Conservation (phyloP, 108 stramenopile genomes). For the Cyclotella choctawhatcheeana region DNA sequence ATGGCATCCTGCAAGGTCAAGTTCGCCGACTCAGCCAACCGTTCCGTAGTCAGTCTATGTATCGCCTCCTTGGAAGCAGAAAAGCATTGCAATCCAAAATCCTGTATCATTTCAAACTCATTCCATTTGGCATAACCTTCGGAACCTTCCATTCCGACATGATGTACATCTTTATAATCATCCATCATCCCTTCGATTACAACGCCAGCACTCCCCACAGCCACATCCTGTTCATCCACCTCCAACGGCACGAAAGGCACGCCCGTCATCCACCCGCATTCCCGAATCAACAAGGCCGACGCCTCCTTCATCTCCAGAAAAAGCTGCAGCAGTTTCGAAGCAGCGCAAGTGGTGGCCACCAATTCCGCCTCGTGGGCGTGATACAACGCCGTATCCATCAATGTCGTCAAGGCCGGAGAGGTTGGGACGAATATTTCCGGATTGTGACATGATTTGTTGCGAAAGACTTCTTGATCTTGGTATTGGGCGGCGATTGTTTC, state of each 20-base stretch:
- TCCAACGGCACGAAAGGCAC: constrained; percentile 27
- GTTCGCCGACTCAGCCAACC: constrained; percentile 78
- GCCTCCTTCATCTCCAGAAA: constrained; percentile 46
- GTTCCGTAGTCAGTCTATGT: constrained; percentile 71
- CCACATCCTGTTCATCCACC: constrained; percentile 5
- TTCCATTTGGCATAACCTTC: constrained; percentile 31
- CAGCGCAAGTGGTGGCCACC: constrained; percentile 67
- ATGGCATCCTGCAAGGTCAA: constrained; percentile 45
- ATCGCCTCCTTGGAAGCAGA: constrained; percentile 73
- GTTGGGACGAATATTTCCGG: constrained; percentile 7
- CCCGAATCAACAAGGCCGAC: constrained; percentile 33
- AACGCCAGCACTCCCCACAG: constrained; percentile 3
- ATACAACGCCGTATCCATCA: constrained; percentile 80
- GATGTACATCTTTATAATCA: not conserved
- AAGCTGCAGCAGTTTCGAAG: constrained; percentile 54
- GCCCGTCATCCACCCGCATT: constrained; percentile 42
- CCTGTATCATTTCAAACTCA: constrained; percentile 55
- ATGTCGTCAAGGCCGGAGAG: constrained; percentile 75
- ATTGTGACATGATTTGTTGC: not conserved
- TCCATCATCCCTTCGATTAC: constrained; percentile 1
- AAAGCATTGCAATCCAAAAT: constrained; percentile 73
- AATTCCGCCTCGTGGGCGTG: constrained; percentile 75
- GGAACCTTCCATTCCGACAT: not conserved
- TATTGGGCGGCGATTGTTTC: not conserved
- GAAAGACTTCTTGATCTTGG: not conserved